phyloP scores from a whole-genome alignment of 169 alveolate genomes.

The Plasmodium fragile region DNA sequence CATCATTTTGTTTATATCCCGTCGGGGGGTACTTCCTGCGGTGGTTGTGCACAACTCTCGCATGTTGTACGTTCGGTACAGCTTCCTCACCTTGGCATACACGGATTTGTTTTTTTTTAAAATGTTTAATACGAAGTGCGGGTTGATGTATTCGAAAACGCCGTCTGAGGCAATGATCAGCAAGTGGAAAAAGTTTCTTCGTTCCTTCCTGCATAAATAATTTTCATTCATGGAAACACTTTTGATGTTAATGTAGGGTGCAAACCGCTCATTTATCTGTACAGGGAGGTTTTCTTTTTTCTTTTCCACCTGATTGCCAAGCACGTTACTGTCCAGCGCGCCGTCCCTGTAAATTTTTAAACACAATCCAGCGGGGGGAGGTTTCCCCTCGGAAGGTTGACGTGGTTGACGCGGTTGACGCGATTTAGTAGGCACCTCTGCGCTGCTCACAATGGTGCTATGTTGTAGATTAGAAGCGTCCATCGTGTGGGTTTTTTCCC shows the following conservation, averaged over 20 bases:
- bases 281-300: not conserved
- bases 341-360: constrained; percentile 37
- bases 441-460: not conserved
- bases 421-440: not conserved
- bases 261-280: constrained; percentile 14
- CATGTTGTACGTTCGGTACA: not conserved
- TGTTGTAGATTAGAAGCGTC: not conserved
- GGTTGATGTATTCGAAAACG: constrained; percentile 53
- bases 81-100: constrained; percentile 44
- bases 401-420: not conserved
- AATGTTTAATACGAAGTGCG: constrained; percentile 24
- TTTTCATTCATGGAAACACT: constrained; percentile 24
- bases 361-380: not conserved
- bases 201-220: constrained; percentile 14
- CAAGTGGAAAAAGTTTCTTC: constrained; percentile 58
- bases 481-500: not conserved
- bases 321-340: not conserved
- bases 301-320: not conserved
- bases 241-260: constrained; percentile 47
- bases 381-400: not conserved
- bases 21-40: not conserved
- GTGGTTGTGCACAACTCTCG: not conserved
- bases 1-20: constrained; percentile 10
- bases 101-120: constrained; percentile 54
- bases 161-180: constrained; percentile 73